phyloP scores from a whole-genome alignment of 202 grass and related monocot genomes.

The Panicum hallii region DNA sequence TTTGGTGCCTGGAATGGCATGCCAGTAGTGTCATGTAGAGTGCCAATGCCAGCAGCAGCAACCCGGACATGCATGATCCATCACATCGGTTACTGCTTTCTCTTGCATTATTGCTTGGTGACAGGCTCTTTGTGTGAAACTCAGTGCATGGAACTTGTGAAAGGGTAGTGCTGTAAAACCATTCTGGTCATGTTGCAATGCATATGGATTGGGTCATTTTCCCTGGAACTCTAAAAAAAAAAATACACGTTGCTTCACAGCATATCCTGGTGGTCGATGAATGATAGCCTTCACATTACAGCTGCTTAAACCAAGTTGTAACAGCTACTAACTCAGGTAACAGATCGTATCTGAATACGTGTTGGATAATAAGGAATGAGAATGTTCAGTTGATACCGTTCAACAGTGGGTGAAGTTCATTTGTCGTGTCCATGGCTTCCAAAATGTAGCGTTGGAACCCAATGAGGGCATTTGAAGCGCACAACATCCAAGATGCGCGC shows the following conservation, averaged over 20 bases:
- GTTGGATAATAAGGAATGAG: neutral
- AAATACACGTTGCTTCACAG: neutral
- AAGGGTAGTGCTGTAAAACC: too few species aligned
- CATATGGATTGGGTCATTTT: too few species aligned
- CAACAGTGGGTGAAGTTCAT: constrained; percentile 41
- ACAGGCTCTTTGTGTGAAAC: too few species aligned
- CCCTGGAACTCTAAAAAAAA: neutral
- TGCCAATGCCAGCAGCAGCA: too few species aligned
- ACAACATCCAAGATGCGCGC: too few species aligned
- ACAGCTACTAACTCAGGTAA: neutral
- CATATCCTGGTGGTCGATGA: neutral
- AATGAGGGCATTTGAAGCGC: constrained; percentile 48
- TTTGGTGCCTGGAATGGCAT: too few species aligned
- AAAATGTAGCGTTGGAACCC: constrained; percentile 83
- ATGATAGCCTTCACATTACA: neutral
- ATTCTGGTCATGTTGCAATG: too few species aligned
- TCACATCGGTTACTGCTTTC: too few species aligned
- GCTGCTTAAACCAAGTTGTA: neutral
- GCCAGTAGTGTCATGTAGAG: too few species aligned
- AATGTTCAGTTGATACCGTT: neutral
- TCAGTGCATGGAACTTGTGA: too few species aligned
- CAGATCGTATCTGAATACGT: neutral
- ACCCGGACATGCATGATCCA: too few species aligned
- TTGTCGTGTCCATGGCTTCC: constrained; percentile 87
- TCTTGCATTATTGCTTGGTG: too few species aligned